phyloP scores from a whole-genome alignment of 768 basidiomycete genomes.

The Mycena galopus region DNA sequence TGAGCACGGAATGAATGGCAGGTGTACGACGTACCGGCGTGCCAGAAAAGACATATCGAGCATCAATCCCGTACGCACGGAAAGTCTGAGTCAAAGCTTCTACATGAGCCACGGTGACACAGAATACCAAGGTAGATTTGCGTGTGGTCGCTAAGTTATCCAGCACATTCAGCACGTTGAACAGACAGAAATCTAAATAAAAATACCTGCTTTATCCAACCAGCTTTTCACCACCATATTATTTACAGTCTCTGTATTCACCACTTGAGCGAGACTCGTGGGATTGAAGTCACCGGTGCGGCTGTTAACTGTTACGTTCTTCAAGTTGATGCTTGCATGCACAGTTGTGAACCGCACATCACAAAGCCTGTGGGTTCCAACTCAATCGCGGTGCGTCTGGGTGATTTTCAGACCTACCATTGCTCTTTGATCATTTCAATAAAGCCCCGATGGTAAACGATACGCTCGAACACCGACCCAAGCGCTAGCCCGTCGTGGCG shows the following conservation, averaged over 20 bases:
- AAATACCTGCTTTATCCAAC: slow-evolving; percentile 86
- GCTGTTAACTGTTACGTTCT: slow-evolving; percentile 73
- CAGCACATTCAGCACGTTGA: slow-evolving; percentile 8
- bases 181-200: background rate
- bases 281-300: slow-evolving; percentile 86
- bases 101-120: slow-evolving; percentile 88
- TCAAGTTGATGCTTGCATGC: slow-evolving; percentile 78
- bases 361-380: slow-evolving; percentile 73
- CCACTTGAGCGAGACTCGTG: slow-evolving; percentile 80
- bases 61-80: slow-evolving; percentile 83
- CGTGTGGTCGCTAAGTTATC: slow-evolving; percentile 60
- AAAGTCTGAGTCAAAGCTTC: slow-evolving; percentile 79
- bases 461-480: slow-evolving; percentile 88
- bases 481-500: slow-evolving; percentile 93
- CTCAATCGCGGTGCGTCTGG: background rate
- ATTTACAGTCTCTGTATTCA: slow-evolving; percentile 87
- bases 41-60: slow-evolving; percentile 80
- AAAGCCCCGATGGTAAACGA: slow-evolving; percentile 94
- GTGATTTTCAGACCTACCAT: slow-evolving; percentile 64
- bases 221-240: slow-evolving; percentile 84
- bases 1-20: background rate
- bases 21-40: slow-evolving; percentile 59
- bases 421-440: slow-evolving; percentile 93
- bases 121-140: slow-evolving; percentile 93
- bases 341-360: slow-evolving; percentile 90